A percentile compares a stretch with the other conserved stretches of the same genome.
Conservation (phyloP, 2,329 filamentous ascomycete species). For the Aspergillus ustus region DNA sequence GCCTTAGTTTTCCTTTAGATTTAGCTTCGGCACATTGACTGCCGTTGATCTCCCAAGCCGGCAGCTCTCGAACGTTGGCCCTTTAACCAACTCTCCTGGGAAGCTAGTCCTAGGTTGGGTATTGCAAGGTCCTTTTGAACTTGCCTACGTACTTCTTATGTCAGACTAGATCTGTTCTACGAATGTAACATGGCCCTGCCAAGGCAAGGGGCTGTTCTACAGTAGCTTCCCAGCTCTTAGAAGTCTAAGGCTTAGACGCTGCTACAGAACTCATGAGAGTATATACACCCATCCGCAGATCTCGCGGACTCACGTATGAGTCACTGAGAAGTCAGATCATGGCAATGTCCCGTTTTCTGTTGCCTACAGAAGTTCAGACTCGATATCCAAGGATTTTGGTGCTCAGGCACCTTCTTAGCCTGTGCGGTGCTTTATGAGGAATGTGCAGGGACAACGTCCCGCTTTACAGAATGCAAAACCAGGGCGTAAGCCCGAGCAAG, state of each 20-base stretch:
- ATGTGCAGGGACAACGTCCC: constrained; percentile 23
- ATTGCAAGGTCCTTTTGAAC: neutral
- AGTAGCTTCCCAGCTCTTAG: neutral
- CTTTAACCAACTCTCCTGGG: neutral
- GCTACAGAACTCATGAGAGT: neutral
- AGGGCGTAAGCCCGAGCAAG: constrained; percentile 13
- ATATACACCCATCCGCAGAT: neutral
- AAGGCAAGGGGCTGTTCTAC: constrained; percentile 17
- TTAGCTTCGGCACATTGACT: constrained; percentile 6
- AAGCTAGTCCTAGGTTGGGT: constrained; percentile 9
- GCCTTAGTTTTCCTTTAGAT: neutral
- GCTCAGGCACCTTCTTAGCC: neutral
- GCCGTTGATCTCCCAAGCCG: neutral
- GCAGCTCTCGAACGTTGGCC: neutral
- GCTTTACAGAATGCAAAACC: constrained; percentile 25
- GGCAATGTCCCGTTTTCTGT: neutral
- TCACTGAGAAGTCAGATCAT: neutral
- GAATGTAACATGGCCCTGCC: constrained; percentile 5
- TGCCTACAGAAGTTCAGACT: neutral
- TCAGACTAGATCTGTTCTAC: neutral
- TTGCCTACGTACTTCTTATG: neutral
- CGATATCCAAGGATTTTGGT: neutral
- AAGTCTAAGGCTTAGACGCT: neutral
- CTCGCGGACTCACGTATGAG: neutral
- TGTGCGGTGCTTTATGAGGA: constrained; percentile 15